Conservation (phyloP, 768 basidiomycete genomes). For the Kwoniella heveanensis region DNA sequence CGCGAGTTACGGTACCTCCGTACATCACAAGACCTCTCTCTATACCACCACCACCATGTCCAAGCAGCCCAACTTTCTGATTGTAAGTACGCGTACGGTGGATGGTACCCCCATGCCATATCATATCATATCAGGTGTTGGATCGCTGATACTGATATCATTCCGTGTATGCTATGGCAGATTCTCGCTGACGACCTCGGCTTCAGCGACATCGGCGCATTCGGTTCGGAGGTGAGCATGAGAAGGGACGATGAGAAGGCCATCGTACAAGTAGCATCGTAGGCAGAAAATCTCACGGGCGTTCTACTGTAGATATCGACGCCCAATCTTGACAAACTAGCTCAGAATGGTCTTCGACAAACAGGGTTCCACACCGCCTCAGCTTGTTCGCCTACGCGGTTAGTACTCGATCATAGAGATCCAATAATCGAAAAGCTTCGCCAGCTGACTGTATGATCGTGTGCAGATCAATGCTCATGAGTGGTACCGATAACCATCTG, state of each 20-base stretch:
- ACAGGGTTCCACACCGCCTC: conserved; percentile 44
- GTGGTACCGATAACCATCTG: conserved; percentile 26
- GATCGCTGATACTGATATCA: background rate
- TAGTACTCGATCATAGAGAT: too few relatives aligned
- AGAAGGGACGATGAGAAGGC: background rate
- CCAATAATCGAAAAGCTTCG: too few relatives aligned
- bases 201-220: conserved; percentile 17
- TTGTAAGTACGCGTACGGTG: conserved; percentile 20
- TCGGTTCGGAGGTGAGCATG: conserved; percentile 12
- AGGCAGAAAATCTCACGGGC: too few relatives aligned
- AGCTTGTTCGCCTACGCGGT: conserved; percentile 41
- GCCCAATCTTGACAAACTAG: conserved; percentile 47
- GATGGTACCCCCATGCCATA: too few relatives aligned
- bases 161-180: background rate
- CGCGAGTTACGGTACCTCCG: too few relatives aligned
- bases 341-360: conserved; percentile 32
- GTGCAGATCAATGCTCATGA: conserved; percentile 22
- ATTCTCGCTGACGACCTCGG: conserved; percentile 20
- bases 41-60: conserved; percentile 14
- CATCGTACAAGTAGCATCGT: too few relatives aligned
- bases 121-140: too few relatives aligned
- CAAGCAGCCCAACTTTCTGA: conserved; percentile 38
- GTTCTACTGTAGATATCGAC: conserved; percentile 42
- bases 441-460: background rate
- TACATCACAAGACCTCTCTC: too few relatives aligned